phyloP scores from a whole-genome alignment of 768 basidiomycete species.

The Lactarius akahatsu region DNA sequence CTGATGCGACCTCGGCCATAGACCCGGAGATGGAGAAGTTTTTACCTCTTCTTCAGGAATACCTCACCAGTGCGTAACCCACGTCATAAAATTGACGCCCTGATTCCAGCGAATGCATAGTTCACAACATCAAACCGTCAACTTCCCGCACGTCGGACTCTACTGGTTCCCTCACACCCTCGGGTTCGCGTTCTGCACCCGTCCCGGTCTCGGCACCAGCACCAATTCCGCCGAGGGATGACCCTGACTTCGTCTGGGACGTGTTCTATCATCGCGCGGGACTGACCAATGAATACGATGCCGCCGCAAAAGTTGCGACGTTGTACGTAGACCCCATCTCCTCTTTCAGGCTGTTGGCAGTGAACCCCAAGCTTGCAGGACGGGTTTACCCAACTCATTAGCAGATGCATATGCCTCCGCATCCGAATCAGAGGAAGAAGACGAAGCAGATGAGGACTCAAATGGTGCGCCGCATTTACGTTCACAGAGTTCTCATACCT shows the following conservation, averaged over 20 bases:
- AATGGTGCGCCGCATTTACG: constrained; percentile 52
- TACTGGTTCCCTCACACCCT: constrained; percentile 19
- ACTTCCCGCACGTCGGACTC: constrained; percentile 13
- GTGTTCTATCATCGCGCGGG: constrained; percentile 74
- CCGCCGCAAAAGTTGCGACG: constrained; percentile 55
- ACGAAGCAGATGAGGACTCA: constrained; percentile 81
- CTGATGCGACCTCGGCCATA: constrained; percentile 21
- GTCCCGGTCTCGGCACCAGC: constrained; percentile 15
- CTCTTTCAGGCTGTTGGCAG: constrained; percentile 7
- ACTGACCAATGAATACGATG: constrained; percentile 58
- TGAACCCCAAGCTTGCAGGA: constrained; percentile 39
- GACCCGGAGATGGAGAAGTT: constrained; percentile 77
- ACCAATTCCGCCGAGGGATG: constrained; percentile 19
- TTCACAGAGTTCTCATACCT: neutral
- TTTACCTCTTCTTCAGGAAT: constrained; percentile 72
- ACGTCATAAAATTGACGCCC: neutral
- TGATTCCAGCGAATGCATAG: constrained; percentile 6
- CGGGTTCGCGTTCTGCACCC: constrained; percentile 10
- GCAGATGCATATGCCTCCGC: constrained; percentile 50
- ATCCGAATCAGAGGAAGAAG: constrained; percentile 65
- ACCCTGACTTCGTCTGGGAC: constrained; percentile 78
- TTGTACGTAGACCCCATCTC: constrained; percentile 46
- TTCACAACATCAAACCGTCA: constrained; percentile 14
- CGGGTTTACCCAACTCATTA: constrained; percentile 59
- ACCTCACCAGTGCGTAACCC: constrained; percentile 51